Evolutionary conservation across 129 eudicot species (phyloP).

Genomic region (Flaveria robusta): DNA sequence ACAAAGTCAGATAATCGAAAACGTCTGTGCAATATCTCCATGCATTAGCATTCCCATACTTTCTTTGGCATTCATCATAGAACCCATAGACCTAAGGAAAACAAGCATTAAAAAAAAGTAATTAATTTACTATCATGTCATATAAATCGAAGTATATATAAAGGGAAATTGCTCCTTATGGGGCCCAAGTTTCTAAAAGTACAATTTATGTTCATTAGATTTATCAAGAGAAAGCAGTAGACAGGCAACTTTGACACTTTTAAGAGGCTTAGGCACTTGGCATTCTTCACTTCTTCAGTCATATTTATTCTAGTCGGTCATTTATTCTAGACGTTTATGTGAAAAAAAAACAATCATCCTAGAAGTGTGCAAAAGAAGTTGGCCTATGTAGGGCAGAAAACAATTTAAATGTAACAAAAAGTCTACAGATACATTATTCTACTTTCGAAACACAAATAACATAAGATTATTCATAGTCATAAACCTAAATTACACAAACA

Average conservation of each 20-base stretch:
- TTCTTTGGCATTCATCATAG: constrained; percentile 96
- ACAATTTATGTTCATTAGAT: not conserved
- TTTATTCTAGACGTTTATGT: not conserved
- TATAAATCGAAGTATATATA: not conserved
- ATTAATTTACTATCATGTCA: not conserved
- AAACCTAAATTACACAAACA: not conserved
- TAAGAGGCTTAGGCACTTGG: no score
- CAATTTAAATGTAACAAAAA: not conserved
- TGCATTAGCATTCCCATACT: constrained; percentile 98
- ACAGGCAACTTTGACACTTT: not conserved
- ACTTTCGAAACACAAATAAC: not conserved
- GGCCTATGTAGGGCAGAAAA: not conserved
- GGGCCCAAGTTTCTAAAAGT: constrained; percentile 1
- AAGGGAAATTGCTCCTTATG: not conserved
- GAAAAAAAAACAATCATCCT: not conserved
- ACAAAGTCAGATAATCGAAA: constrained; percentile 86
- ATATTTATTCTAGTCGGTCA: not conserved
- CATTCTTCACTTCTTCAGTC: not conserved
- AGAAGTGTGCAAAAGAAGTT: not conserved
- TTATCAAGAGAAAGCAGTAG: not conserved
- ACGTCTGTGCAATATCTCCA: constrained; percentile 99
- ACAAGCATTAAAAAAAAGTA: not conserved
- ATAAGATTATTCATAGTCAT: not conserved
- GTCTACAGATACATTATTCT: not conserved
- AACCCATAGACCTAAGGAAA: constrained; percentile 78